Conservation (phyloP, 371 early-diverging fungal species). For the Sporodiniella umbellata region DNA sequence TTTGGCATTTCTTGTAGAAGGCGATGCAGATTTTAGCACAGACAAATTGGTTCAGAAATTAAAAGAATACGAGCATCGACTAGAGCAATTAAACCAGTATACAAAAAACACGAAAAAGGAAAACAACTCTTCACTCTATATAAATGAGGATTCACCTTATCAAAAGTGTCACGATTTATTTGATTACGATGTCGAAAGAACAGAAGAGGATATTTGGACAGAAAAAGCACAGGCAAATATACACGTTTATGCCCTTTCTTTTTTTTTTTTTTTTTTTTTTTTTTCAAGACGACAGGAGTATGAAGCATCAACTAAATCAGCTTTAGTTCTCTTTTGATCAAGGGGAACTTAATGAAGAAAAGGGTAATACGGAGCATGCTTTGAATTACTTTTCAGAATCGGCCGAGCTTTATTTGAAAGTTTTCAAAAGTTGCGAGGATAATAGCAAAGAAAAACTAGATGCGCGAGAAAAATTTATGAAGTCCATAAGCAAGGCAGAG, state of each 20-base stretch:
- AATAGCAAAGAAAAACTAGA: constrained; percentile 6
- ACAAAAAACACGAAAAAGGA: constrained; percentile 9
- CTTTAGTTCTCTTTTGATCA: constrained; percentile 36
- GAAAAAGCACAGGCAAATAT: constrained; percentile 44
- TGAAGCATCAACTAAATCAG: neutral
- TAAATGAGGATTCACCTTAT: constrained; percentile 22
- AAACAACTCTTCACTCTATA: constrained; percentile 10
- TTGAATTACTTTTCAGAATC: constrained; percentile 46
- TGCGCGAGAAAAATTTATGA: constrained; percentile 25
- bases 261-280: neutral
- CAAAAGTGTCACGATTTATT: constrained; percentile 23
- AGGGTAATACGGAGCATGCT: constrained; percentile 37
- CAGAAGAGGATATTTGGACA: constrained; percentile 22
- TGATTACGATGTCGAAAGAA: constrained; percentile 17
- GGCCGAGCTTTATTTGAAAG: constrained; percentile 40
- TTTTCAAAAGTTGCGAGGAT: constrained; percentile 24
- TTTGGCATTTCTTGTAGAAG: constrained; percentile 3
- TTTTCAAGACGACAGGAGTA: too few species aligned
- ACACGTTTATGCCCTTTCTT: too few species aligned
- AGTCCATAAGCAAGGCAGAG: constrained; percentile 39
- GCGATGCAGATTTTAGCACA: constrained; percentile 11
- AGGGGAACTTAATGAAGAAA: constrained; percentile 39
- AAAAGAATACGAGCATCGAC: constrained; percentile 37
- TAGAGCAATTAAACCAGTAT: constrained; percentile 33
- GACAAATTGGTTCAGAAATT: constrained; percentile 33